A percentile compares a stretch with the other conserved stretches of the same genome.
Evolutionary conservation across 192 early-diverging fungal genomes (phyloP).

Genomic region (Glomus cerebriforme): DNA sequence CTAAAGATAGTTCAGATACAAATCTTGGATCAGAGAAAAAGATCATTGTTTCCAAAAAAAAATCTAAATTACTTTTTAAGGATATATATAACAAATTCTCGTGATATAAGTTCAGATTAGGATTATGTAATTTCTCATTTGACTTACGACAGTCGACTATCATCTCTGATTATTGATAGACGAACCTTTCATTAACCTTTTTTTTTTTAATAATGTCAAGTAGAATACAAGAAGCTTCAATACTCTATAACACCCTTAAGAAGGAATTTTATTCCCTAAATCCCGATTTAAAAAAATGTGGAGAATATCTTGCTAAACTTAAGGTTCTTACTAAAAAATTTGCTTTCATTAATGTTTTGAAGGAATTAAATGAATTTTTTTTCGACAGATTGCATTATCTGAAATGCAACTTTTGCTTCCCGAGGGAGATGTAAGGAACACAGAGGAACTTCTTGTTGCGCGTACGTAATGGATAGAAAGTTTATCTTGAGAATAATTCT

Average conservation of each 20-base stretch:
- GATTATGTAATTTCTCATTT: too few species aligned
- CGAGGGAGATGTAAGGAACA: slow-evolving; percentile 40
- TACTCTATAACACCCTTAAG: slow-evolving; percentile 60
- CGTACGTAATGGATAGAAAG: slow-evolving; percentile 43
- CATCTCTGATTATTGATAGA: too few species aligned
- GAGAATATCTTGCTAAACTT: slow-evolving; percentile 60
- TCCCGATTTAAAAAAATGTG: slow-evolving; percentile 71
- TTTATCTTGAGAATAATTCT: not conserved
- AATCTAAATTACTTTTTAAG: too few species aligned
- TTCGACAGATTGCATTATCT: slow-evolving; percentile 50
- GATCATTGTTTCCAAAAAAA: too few species aligned
- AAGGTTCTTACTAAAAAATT: slow-evolving; percentile 55
- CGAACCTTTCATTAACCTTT: too few species aligned
- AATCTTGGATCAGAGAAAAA: not conserved
- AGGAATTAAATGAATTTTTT: not conserved
- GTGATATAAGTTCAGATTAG: too few species aligned
- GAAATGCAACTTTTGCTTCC: slow-evolving; percentile 52
- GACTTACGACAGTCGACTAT: too few species aligned
- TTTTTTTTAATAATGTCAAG: slow-evolving; percentile 2
- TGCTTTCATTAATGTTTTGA: not conserved
- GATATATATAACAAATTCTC: too few species aligned
- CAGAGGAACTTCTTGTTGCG: slow-evolving; percentile 53
- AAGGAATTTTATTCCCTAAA: slow-evolving; percentile 67
- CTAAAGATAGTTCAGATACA: not conserved
- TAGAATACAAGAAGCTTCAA: slow-evolving; percentile 43